phyloP scores from a whole-genome alignment of 768 basidiomycete species.

The Leccinum uliginosum region DNA sequence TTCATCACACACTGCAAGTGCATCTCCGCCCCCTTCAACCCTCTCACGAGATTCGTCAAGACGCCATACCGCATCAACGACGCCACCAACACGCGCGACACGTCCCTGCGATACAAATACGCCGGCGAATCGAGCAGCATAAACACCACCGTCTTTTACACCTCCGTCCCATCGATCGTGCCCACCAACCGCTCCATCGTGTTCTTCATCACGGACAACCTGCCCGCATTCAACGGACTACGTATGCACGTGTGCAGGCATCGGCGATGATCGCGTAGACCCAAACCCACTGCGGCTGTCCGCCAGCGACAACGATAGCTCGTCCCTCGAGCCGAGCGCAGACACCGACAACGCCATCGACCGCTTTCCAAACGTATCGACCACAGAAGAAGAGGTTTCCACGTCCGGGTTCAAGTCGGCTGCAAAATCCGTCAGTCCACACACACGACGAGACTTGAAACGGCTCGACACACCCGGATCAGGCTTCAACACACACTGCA shows the following conservation, averaged over 20 bases:
- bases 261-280: conserved; percentile 13
- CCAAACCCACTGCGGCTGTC: conserved; percentile 34
- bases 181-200: conserved; percentile 69
- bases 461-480: no score
- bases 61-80: conserved; percentile 70
- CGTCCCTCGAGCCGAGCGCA: conserved; percentile 35
- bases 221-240: conserved; percentile 48
- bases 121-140: conserved; percentile 82
- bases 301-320: conserved; percentile 33
- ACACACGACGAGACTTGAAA: background rate
- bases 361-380: conserved; percentile 22
- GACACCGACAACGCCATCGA: conserved; percentile 35
- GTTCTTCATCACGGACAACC: conserved; percentile 61
- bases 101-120: conserved; percentile 65
- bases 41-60: conserved; percentile 74
- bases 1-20: conserved; percentile 73
- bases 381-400: conserved; percentile 7
- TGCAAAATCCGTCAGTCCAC: no score
- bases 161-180: conserved; percentile 87
- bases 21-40: conserved; percentile 75
- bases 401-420: no score
- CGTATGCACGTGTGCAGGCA: conserved; percentile 6
- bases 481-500: conserved; percentile 72
- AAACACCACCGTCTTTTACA: conserved; percentile 96
- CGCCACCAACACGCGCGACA: conserved; percentile 56